Base-by-base conservation (phyloP, 2,329 filamentous ascomycete genomes). In the Penicillium decumbens region DNA sequence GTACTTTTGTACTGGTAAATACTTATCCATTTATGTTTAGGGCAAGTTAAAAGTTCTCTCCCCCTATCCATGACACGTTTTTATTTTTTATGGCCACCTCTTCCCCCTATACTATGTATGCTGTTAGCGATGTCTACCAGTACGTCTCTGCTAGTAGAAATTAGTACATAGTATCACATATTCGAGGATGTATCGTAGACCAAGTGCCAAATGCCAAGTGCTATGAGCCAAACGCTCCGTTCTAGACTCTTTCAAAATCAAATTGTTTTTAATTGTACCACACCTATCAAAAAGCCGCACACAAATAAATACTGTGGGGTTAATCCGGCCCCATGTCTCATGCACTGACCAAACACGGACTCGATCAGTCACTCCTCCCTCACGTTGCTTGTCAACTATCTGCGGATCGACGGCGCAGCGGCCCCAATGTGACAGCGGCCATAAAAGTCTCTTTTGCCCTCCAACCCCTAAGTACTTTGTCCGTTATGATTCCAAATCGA, bases 321-420 rank as follows among this genome's bases (percentile, higher is more conserved):
- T 45, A 48, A 50, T 46, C 50, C 37, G 47, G 23, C 46, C 46
- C 15, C 47, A 53, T 56, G 56, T 57, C 54, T 54, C 53, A 59
- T 59, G 53, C 55, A 58, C 50, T 56, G 57, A 54, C 58, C 53
- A 49, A 51, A 49, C 40, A 46, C 40, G 29, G 49, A 58, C 55
- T 49, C 49, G 57, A 59, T 58, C 55, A 54, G 47, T 58, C 57
- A 53, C 50, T n/a, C 41, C 35, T 46, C 48, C 27, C 38, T 53
- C 48, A 49, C 47, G 46, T 51, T 53, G 45, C 46, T 51, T 58
- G 57, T 59, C 53, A 52, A 50, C 43, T 49, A 54, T 48, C 48
- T 35, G 50, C 47, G 37, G 62, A 64, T 65, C 62, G 62, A 64
- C 62, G 50, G 41, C 59, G 59, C 62, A 64, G 59, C 49, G 53